Evolutionary conservation across 768 basidiomycete species (phyloP), one percentile per base, ranked within the genome.

Genomic region (Royoungia palumana): DNA sequence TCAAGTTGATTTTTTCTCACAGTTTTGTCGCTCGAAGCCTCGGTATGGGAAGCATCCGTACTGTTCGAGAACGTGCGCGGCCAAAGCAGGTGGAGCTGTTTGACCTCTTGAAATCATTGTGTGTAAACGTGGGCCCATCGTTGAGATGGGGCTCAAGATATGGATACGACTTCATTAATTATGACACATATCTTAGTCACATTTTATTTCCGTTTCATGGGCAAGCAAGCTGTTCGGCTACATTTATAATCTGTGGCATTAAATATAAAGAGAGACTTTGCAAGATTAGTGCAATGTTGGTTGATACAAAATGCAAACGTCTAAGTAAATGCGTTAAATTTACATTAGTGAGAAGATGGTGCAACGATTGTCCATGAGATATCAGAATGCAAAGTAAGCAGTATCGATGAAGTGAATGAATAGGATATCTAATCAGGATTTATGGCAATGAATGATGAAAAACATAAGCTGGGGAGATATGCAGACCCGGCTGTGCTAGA

Each of bases 41-140:
- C 68, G 58, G 27, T 66, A 60, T 41, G 68, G 68, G 35, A 68
- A 66, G 37, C 63, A 70, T 44, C 62, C 63, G 4, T 69, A 66
- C 30, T 67, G 68, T 35, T 69, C 68, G 16, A 64, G 49, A 48
- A 66, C 66, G 13, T 67, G 66, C 35, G 66, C 68, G 7, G 47
- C 56, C 39, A 59, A 53, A 44, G 62, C 62, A 4, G 44, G 53
- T 6, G 58, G 58, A 28, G n/a, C 48, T 4, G 35, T 49, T 32
- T 65, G 46, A 61, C 24, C 19, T 30, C 35, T 16, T 0, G 14
- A 34, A 5, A n/a, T 12, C 19, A 4, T 28, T 28, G 13, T 28
- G 19, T 30, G 20, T 42, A 5, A 14, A 32, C 14, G 24, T 25
- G 44, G 28, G 39, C 11, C 38, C 36, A 12, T 27, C 19, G 37